Evolutionary conservation across 2,329 filamentous ascomycete genomes (phyloP).

Genomic region (Plectosphaerella cucumerina): DNA sequence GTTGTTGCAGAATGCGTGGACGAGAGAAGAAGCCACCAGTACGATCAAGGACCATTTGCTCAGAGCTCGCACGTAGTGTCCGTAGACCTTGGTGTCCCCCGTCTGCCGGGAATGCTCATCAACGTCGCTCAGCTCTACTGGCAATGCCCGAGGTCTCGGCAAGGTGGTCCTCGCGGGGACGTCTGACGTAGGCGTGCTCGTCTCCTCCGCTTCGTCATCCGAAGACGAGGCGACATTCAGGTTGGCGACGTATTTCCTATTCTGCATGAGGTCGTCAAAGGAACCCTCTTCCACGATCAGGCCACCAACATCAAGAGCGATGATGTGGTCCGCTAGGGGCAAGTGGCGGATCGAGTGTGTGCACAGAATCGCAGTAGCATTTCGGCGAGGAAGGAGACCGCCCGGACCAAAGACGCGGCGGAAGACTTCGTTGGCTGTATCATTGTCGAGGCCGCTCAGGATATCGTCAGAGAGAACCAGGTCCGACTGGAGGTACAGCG

Average conservation of each 20-base stretch:
- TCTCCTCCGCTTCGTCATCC: slow-evolving; percentile 6
- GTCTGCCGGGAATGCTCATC: slow-evolving; percentile 21
- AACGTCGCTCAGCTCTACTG: no score
- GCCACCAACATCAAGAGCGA: slow-evolving; percentile 38
- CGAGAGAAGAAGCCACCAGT: slow-evolving; percentile 15
- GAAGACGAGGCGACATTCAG: slow-evolving; percentile 19
- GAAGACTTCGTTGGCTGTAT: slow-evolving; percentile 31
- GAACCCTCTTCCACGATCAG: slow-evolving; percentile 35
- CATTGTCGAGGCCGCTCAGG: slow-evolving; percentile 25
- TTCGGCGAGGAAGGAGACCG: slow-evolving; percentile 16
- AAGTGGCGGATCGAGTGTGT: slow-evolving; percentile 26
- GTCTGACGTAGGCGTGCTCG: no score
- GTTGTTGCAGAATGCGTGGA: slow-evolving; percentile 20
- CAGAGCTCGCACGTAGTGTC: slow-evolving; percentile 27
- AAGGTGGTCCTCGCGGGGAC: no score
- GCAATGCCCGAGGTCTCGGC: no score
- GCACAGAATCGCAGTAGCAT: slow-evolving; percentile 12
- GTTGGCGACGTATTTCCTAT: slow-evolving; percentile 25
- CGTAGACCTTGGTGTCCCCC: slow-evolving; percentile 28
- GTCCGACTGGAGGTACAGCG: slow-evolving; percentile 15
- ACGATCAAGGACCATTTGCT: slow-evolving; percentile 10
- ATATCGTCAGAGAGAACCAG: slow-evolving; percentile 28
- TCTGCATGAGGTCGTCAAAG: slow-evolving; percentile 28
- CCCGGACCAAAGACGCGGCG: slow-evolving; percentile 22
- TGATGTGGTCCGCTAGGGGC: slow-evolving; percentile 38